Conservation (phyloP, 1,284 basidiomycete species). For the Trichosporon sp. region DNA sequence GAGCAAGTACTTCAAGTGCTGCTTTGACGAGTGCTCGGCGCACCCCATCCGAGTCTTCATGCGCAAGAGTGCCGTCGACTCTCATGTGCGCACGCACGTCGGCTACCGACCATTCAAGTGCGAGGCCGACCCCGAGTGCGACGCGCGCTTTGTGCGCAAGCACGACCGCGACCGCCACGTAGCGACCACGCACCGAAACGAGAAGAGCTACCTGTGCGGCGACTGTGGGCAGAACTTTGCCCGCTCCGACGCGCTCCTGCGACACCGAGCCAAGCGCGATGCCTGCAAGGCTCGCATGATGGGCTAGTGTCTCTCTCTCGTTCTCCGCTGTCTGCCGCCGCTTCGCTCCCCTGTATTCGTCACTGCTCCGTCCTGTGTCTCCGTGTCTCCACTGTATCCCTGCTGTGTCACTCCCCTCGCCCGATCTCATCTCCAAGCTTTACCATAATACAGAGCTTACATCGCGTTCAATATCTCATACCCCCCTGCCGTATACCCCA, state of each 20-base stretch:
- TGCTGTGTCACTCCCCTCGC: too few species aligned
- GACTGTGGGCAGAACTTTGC: slow-evolving; percentile 23
- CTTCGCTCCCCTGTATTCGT: background rate
- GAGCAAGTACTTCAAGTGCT: slow-evolving; percentile 22
- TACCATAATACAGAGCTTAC: too few species aligned
- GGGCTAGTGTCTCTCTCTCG: background rate
- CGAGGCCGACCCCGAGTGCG: slow-evolving; percentile 18
- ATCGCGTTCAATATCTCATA: too few species aligned
- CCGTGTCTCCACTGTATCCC: too few species aligned
- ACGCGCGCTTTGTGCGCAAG: slow-evolving; percentile 20
- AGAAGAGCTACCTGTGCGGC: slow-evolving; percentile 18
- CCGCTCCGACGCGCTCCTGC: slow-evolving; percentile 19
- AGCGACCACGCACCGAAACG: slow-evolving; percentile 19
- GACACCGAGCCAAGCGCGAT: slow-evolving; percentile 21
- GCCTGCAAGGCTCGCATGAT: slow-evolving; percentile 17
- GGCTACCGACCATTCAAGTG: slow-evolving; percentile 20
- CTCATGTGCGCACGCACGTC: slow-evolving; percentile 20
- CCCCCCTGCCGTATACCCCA: too few species aligned
- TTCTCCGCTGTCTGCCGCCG: background rate
- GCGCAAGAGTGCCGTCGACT: slow-evolving; percentile 21
- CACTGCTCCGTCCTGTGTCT: background rate
- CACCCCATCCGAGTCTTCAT: slow-evolving; percentile 13
- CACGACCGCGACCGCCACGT: slow-evolving; percentile 22
- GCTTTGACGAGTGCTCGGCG: slow-evolving; percentile 19
- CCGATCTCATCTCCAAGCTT: too few species aligned